Conservation (phyloP, 176 grass and related monocot species). For the Bromus sterilis region DNA sequence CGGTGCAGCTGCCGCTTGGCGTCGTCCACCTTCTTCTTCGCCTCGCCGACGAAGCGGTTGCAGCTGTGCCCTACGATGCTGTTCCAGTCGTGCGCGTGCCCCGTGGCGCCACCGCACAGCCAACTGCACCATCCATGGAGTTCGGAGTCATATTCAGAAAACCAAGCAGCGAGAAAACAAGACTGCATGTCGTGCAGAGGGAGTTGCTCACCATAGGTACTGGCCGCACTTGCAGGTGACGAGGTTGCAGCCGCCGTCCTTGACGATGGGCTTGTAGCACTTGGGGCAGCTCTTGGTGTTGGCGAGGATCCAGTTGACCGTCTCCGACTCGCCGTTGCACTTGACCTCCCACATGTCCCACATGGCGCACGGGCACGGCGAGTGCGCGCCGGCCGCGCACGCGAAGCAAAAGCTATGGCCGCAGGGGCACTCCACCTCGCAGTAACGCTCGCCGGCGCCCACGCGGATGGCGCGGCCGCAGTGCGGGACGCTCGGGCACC, state of each 20-base stretch:
- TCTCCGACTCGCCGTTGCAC: constrained; percentile 11
- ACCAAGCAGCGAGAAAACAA: no score
- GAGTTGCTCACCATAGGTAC: constrained; percentile 23
- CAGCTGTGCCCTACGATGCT: constrained; percentile 21
- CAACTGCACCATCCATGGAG: constrained; percentile 13
- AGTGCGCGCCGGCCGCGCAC: constrained; percentile 14
- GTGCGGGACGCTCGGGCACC: constrained; percentile 35
- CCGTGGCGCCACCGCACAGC: constrained; percentile 39
- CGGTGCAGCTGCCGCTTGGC: neutral
- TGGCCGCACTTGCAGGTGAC: constrained; percentile 31
- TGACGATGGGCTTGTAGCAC: constrained; percentile 18
- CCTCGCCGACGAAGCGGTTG: constrained; percentile 21
- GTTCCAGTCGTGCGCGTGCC: neutral
- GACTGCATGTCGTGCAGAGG: no score
- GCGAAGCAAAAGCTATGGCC: constrained; percentile 24
- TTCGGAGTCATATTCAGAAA: neutral
- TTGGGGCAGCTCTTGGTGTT: constrained; percentile 30
- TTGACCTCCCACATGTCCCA: constrained; percentile 18
- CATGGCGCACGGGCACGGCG: constrained; percentile 34
- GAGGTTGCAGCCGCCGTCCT: constrained; percentile 33
- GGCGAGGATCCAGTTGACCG: constrained; percentile 19
- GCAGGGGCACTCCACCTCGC: constrained; percentile 27
- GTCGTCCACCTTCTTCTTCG: constrained; percentile 20
- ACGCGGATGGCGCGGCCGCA: constrained; percentile 23
- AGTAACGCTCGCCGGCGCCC: neutral